Base-by-base conservation (phyloP, 2,329 filamentous ascomycete species). In the Alternaria ethzedia region DNA sequence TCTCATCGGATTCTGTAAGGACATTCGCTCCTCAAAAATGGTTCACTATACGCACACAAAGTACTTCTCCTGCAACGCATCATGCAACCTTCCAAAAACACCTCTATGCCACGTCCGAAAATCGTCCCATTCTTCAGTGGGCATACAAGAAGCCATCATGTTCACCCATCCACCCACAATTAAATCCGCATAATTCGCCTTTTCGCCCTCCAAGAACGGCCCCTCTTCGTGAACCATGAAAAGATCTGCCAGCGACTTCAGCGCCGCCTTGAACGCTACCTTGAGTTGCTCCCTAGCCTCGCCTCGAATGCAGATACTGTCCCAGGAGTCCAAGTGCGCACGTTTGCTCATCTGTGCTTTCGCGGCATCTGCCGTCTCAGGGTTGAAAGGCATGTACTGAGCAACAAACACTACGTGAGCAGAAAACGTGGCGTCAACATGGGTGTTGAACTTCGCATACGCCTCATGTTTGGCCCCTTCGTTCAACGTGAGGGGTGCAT, bases 151-250 rank as follows among this genome's bases (percentile, higher is more conserved):
- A 6, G 68, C 64, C 61, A 83, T 66, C 82, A 87, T 85, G 7
- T 80, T 78, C 71, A 89, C 57, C 87, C 87, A 89, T 2, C 78
- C 85, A 2, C 86, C 87, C 1, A 89, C 82, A 28, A 88, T 86
- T 1, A 88, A 69, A 69, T 89, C 87, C 2, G 85, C 86, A 78
- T 88, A 88, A 45, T 70, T 83, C 1, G 81, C 79, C 71, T 64
- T 70, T 0, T 63, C 46, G 0, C 86, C 86, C 3, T 86, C 76
- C 1, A 88, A 17, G 57, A 85, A 88, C 0, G 85, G 84, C 5
- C 86, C 86, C 0, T 65, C 49, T 5, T 57, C 32, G 49, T 85
- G 79, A 11, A 70, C 59, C 52, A n/a, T 26, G 26, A 83, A 87
- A 2, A 84, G 59, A 64, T 73, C 76, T 0, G 80, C 83, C 32